Conservation (phyloP, 805 yeast species). For the Tetrapisispora iriomotensis region DNA sequence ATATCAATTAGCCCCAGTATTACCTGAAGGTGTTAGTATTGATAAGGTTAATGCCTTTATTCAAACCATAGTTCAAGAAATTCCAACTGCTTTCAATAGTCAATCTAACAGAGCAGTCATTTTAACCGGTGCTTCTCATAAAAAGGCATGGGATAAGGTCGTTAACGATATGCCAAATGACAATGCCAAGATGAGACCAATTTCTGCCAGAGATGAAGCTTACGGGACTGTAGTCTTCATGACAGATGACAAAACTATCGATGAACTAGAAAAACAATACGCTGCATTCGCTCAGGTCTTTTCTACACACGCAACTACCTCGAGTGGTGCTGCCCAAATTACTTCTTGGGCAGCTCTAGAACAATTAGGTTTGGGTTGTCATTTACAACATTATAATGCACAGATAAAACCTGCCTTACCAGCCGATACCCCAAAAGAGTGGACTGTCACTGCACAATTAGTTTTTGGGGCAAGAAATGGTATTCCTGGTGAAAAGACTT, state of each 20-base stretch:
- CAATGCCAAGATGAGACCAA: constrained; percentile 33
- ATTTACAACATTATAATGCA: constrained; percentile 44
- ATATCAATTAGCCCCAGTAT: constrained; percentile 36
- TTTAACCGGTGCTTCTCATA: constrained; percentile 37
- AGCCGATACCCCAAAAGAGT: constrained; percentile 32
- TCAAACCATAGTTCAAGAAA: constrained; percentile 36
- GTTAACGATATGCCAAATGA: constrained; percentile 26
- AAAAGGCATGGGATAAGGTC: constrained; percentile 37
- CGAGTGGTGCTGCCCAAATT: constrained; percentile 43
- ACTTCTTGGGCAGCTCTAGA: constrained; percentile 40
- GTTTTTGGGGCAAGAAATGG: constrained; percentile 39
- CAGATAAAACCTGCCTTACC: constrained; percentile 33
- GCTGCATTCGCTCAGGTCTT: constrained; percentile 36
- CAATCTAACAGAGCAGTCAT: constrained; percentile 42
- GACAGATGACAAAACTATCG: constrained; percentile 34
- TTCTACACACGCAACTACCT: constrained; percentile 40
- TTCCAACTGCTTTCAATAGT: constrained; percentile 44
- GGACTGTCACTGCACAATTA: constrained; percentile 41
- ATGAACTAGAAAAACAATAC: constrained; percentile 34
- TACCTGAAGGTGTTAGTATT: constrained; percentile 34
- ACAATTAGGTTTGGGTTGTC: constrained; percentile 39
- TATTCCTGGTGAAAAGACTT: constrained; percentile 32
- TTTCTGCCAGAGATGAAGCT: constrained; percentile 36
- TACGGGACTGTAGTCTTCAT: constrained; percentile 42
- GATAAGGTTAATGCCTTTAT: constrained; percentile 34